Base-by-base conservation (phyloP, 2,329 filamentous ascomycete species). In the Penicillium sp. region DNA sequence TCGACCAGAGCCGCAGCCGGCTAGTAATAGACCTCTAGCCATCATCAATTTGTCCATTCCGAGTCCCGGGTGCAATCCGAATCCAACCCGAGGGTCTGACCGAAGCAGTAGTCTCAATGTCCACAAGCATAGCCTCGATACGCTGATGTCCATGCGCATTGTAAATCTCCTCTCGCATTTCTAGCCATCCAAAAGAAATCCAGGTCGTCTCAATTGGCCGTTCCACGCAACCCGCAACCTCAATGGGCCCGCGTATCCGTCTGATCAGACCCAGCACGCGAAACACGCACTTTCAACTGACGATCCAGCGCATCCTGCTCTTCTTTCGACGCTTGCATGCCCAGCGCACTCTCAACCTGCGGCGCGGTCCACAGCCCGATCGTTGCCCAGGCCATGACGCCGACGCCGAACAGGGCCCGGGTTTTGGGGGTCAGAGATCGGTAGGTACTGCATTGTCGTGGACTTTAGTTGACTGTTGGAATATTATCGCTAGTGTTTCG, bases 311-410 rank as follows among this genome's bases (percentile, higher is more conserved):
- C 75, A 42, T 79, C 77, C 59, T 79, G 81, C 57, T 94, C 87
- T 55, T 83, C 71, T 45, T 85, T 79, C 1, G 79, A 82, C 1
- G 88, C 77, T 26, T 75, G 79, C 61, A 86, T 75, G 5, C 84
- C 84, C 44, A 89, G 74, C 28, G 74, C 79, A 57, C 84, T 75
- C 65, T 90, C 88, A 11, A 82, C 79, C 40, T 73, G 72, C 57
- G 90, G 84, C 4, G 83, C 79, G 12, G 85, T 57, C 57, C 82
- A 81, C n/a, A 92, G 72, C 11, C 86, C 89, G 27, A 79, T 68
- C 27, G 71, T 68, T 10, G 85, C 86, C 77, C 87, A 95, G 22
- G 77, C 77, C 56, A 95, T 78, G 49, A 94, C 66, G 52, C 80
- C 83, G 32, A 79, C 60, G 51, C 89, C 89, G 46, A 94, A 73